Percentiles rank a stretch among this genome's conserved stretches.
phyloP scores from a whole-genome alignment of 108 stramenopile species.

The Poteriospumella lacustris region DNA sequence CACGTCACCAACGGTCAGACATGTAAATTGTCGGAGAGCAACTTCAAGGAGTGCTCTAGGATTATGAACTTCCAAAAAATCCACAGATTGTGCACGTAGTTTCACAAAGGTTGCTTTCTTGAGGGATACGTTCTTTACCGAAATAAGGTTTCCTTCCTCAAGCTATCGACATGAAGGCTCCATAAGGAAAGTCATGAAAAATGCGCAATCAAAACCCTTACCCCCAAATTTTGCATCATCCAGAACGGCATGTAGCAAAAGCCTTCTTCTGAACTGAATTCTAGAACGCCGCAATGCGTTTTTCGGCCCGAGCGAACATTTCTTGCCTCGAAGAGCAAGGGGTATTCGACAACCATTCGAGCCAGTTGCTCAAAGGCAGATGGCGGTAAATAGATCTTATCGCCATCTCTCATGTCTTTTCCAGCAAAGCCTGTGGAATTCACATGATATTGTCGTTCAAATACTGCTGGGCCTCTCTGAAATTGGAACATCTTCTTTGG shows the following conservation, averaged over 20 bases:
- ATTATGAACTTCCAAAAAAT: conserved; percentile 96
- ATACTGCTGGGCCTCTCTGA: not conserved
- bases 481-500: no score
- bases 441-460: conserved; percentile 4
- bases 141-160: conserved; percentile 77
- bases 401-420: conserved; percentile 62
- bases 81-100: conserved; percentile 93
- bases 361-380: conserved; percentile 92
- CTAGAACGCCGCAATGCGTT: conserved; percentile 93
- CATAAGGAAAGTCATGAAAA: no score
- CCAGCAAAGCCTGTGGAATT: conserved; percentile 11
- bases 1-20: conserved; percentile 92
- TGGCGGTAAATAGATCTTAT: conserved; percentile 94
- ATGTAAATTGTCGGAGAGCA: conserved; percentile 84
- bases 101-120: conserved; percentile 95
- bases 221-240: conserved; percentile 92
- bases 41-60: conserved; percentile 94
- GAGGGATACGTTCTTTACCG: conserved; percentile 81
- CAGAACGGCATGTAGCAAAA: conserved; percentile 93
- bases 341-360: conserved; percentile 69
- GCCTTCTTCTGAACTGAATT: conserved; percentile 98
- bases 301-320: conserved; percentile 52
- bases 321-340: conserved; percentile 79
- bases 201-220: not conserved
- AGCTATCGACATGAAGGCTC: not conserved